Percentiles rank a stretch among this genome's conserved stretches.
These are phyloP conservation scores for Trypanosoma melophagium DNA, from an alignment of 208 protist species.

Conservation along the genomic window DNA sequence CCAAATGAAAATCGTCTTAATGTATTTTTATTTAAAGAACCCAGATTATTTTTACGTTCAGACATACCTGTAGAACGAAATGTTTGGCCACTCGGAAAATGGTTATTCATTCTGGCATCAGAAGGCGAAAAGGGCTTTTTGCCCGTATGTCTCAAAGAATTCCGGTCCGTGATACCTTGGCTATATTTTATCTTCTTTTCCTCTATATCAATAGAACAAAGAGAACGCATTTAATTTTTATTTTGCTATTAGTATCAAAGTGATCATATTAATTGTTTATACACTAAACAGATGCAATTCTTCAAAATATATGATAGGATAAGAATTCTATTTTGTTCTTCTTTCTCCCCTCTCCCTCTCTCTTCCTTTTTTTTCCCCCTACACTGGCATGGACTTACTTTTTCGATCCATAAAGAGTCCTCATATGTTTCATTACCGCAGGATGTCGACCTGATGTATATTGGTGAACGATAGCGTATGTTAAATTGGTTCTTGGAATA, in stretches of 20 bases:
- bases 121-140: background rate
- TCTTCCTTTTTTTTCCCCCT: background rate
- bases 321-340: too few species aligned
- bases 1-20: background rate
- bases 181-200: background rate
- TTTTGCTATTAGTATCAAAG: background rate
- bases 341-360: background rate
- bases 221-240: background rate
- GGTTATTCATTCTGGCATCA: background rate
- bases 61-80: background rate
- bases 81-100: background rate
- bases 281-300: background rate
- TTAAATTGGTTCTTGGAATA: conserved; percentile 3
- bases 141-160: background rate
- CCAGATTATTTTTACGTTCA: conserved; percentile 10
- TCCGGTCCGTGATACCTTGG: background rate
- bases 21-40: conserved; percentile 1
- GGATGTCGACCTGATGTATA: conserved; percentile 10
- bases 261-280: too few species aligned
- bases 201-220: conserved; percentile 2
- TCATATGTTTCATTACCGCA: conserved; percentile 6
- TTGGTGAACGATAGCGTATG: conserved; percentile 16
- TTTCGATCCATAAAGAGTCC: background rate
- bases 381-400: background rate
- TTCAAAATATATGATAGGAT: background rate